Percentiles rank a stretch among this genome's conserved stretches.
Evolutionary conservation across 345 rosid genomes (phyloP).

Genomic region (Euphorbia lathyris): DNA sequence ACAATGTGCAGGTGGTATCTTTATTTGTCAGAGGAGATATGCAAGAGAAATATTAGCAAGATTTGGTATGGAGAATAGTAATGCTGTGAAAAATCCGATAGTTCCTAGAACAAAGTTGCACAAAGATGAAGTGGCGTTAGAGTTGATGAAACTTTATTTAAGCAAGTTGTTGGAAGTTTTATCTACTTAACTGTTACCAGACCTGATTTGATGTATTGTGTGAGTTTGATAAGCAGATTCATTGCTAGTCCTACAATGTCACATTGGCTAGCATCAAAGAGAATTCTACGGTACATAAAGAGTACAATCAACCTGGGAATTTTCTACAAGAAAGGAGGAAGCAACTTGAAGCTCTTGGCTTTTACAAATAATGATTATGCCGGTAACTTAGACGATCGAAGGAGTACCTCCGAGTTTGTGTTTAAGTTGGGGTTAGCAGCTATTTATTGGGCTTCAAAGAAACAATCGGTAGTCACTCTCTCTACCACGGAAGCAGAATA

Average conservation of each 20-base stretch:
- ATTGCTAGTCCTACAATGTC: background rate
- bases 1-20: no score
- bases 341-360: background rate
- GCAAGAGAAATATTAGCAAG: no score
- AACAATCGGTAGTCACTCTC: no score
- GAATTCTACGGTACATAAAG: background rate
- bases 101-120: no score
- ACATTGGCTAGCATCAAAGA: background rate
- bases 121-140: background rate
- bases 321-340: background rate
- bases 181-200: background rate
- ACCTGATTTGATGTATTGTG: background rate
- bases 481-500: no score
- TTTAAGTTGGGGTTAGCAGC: no score
- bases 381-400: no score
- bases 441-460: no score
- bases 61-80: no score
- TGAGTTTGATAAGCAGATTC: background rate
- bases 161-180: background rate
- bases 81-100: no score
- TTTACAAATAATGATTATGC: background rate
- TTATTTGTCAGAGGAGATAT: no score
- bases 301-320: background rate
- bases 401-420: no score
- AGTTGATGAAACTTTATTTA: background rate